Base-by-base conservation (phyloP, 2,329 filamentous ascomycete genomes). In the Pseudogymnoascus destructans region DNA sequence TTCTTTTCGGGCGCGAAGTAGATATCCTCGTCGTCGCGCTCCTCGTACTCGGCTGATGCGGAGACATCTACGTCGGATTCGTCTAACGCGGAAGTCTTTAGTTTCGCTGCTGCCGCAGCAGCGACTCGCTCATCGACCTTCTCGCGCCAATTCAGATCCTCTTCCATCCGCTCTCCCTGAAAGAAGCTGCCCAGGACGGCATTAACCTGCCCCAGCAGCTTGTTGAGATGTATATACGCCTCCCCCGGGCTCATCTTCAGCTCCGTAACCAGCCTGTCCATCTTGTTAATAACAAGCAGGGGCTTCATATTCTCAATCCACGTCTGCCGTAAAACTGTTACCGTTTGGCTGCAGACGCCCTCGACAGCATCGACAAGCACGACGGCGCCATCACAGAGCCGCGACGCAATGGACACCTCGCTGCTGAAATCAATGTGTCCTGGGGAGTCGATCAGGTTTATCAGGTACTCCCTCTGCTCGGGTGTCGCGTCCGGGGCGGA, bases 391-490 rank as follows among this genome's bases (percentile, higher is more conserved):
- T 98, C 93, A 66, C 93, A 97, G 15, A 98, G 76, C 58, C 93
- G 80, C 8, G 92, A 97, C 1, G 93, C 93, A 1, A 92, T 97
- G 0, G 91, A 97, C 0, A 98, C 93, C 70, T 98, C 93, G 64
- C 90, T 95, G 74, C 91, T 96, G 71, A 98, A 98, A 72, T 98
- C 93, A 63, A 98, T 97, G 70, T 98, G 93, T 2, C 93, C 93
- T 0, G 93, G 93, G 1, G 93, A 97, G 73, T 98, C 93, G 69
- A 98, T 98, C 59, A 98, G 74, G 71, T 98, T 98, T 74, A 98
- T 89, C 62, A 98, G 78, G 69, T 95, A 96, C 71, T 98, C 92
- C 68, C 89, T 89, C 17, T 86, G 79, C 66, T 85, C 79, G 0
- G 89, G 85, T 11, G 77, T 69, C 5, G 81, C 81, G 13, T 89